Evolutionary conservation across 257 asterid species (phyloP).

Genomic region (Mentha longifolia): DNA sequence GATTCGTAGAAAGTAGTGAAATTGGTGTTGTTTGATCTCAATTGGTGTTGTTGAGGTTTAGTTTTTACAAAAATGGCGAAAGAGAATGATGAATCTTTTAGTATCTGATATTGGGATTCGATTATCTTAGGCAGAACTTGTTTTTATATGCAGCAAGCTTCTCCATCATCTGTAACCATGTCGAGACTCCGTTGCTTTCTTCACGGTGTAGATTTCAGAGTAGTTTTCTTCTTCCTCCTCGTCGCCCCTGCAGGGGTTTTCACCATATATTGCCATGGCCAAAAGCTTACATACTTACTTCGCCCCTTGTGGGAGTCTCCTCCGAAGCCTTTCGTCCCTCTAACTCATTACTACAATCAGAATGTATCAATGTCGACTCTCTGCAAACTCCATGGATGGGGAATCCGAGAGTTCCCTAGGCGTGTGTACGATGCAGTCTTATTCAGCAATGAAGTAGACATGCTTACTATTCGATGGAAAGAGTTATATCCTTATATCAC

Average conservation of each 20-base stretch:
- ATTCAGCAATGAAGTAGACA: conserved; percentile 46
- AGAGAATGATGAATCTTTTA: background rate
- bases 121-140: conserved; percentile 14
- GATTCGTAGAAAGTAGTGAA: background rate
- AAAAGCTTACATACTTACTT: conserved; percentile 47
- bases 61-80: background rate
- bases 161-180: conserved; percentile 35
- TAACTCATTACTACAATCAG: conserved; percentile 44
- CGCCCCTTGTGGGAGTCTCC: conserved; percentile 54
- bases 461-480: conserved; percentile 49
- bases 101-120: conserved; percentile 22
- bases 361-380: conserved; percentile 39
- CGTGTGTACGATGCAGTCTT: conserved; percentile 47
- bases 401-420: conserved; percentile 42
- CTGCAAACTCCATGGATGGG: conserved; percentile 51
- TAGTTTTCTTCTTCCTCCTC: conserved; percentile 39
- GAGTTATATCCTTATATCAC: conserved; percentile 44
- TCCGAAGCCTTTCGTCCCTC: conserved; percentile 45
- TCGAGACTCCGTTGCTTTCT: conserved; percentile 45
- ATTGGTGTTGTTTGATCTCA: background rate
- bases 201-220: conserved; percentile 41
- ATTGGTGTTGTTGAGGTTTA: background rate
- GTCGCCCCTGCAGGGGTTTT: conserved; percentile 35
- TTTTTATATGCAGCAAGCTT: conserved; percentile 33
- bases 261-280: conserved; percentile 47